Conservation (phyloP, 352 stramenopile species). For the Blastocystis sp. region DNA sequence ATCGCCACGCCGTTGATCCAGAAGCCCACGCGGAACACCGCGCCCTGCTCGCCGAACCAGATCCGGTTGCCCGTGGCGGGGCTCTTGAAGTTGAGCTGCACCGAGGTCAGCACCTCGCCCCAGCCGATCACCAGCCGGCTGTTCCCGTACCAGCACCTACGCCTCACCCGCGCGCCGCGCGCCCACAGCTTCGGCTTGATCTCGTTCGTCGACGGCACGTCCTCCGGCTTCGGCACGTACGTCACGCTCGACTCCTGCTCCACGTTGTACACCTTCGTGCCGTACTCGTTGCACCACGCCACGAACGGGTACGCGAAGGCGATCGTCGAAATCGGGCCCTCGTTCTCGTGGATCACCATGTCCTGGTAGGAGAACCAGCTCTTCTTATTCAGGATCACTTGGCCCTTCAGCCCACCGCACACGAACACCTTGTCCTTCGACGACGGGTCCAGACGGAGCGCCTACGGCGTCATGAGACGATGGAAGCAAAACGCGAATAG, state of each 20-base stretch:
- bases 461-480: not conserved
- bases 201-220: conserved; percentile 15
- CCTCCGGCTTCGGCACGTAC: conserved; percentile 38
- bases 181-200: not conserved
- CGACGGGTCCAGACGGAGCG: conserved; percentile 12
- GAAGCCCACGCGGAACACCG: conserved; percentile 1
- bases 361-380: conserved; percentile 67
- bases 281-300: conserved; percentile 59
- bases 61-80: conserved; percentile 3
- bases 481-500: conserved; percentile 1
- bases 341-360: conserved; percentile 60
- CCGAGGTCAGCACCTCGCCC: not conserved
- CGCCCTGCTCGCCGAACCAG: conserved; percentile 35
- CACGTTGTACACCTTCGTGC: conserved; percentile 51
- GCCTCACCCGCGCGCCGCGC: not conserved
- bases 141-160: conserved; percentile 55
- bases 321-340: conserved; percentile 47
- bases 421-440: conserved; percentile 59
- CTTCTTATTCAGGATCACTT: conserved; percentile 66
- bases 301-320: conserved; percentile 35
- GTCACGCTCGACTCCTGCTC: conserved; percentile 44
- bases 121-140: conserved; percentile 25
- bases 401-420: conserved; percentile 45
- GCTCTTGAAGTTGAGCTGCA: conserved; percentile 36
- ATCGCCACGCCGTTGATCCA: conserved; percentile 27